Conservation (phyloP, 768 basidiomycete species). For the Boletellus ananiceps region DNA sequence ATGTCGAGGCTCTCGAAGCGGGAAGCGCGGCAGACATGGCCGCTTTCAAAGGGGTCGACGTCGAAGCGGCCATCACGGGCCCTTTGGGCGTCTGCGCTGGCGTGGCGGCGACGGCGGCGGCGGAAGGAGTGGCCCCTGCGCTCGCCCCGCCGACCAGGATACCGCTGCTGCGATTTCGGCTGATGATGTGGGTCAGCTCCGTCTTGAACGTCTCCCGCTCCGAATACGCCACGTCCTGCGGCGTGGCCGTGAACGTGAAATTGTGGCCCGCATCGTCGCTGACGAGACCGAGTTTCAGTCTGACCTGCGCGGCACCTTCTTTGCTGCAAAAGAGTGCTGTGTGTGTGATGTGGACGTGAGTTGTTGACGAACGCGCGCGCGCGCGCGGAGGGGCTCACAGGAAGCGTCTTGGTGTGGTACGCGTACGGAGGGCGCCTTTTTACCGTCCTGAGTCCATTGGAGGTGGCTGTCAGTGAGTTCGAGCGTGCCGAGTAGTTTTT, state of each 20-base stretch:
- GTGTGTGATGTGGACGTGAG: not conserved
- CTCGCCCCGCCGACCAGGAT: conserved; percentile 12
- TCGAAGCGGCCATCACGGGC: conserved; percentile 15
- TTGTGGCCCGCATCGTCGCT: conserved; percentile 72
- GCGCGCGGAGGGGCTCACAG: conserved; percentile 39
- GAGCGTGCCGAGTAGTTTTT: conserved; percentile 72
- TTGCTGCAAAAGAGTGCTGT: conserved; percentile 84
- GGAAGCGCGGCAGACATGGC: conserved; percentile 30
- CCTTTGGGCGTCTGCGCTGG: conserved; percentile 23
- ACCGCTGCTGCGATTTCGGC: conserved; percentile 54
- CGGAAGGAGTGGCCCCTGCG: not conserved
- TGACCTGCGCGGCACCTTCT: conserved; percentile 73
- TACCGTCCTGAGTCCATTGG: conserved; percentile 77
- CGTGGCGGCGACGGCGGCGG: conserved; percentile 8
- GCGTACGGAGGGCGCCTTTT: conserved; percentile 57
- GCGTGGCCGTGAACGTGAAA: conserved; percentile 69
- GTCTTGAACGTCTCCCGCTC: conserved; percentile 84
- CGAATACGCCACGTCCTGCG: conserved; percentile 53
- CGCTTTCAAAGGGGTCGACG: conserved; percentile 20
- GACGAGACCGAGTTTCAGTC: conserved; percentile 67
- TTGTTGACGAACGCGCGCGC: not conserved
- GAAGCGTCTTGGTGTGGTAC: conserved; percentile 56
- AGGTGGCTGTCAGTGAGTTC: conserved; percentile 70
- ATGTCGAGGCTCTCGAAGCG: conserved; percentile 45
- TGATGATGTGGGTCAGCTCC: conserved; percentile 72